Base-by-base conservation (phyloP, 2,329 filamentous ascomycete genomes). In the Fusarium tanahbumbuense region DNA sequence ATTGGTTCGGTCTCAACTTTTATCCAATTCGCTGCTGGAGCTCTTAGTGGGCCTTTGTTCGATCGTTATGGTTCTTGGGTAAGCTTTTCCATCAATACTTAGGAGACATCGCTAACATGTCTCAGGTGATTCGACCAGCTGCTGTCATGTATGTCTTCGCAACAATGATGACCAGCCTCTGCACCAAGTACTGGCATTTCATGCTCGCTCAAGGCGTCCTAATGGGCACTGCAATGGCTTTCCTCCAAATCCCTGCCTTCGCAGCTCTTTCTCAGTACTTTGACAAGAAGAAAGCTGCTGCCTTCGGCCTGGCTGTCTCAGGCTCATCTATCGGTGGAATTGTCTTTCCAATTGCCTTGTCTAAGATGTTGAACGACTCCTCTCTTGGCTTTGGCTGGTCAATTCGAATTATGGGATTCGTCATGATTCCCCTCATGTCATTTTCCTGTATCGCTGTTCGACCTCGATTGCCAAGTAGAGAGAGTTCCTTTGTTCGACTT, bases 241-340 rank as follows among this genome's bases (percentile, higher is more conserved):
- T 86, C 6, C 71, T 85, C 8, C 77, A 80, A 18, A 77, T 84
- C 1, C 84, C 86, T 0, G 80, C 83, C 0, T 76, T 87, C 30
- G 81, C 83, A 1, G 79, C 82, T 0, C 77, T 85, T 0, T 79
- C 81, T 4, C 83, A 84, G 23, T 84, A 81, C 66, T 88, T 88
- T 65, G 78, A 81, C 37, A 82, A 81, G 60, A 83, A 82, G 41
- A 78, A 83, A n/a, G 83, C 78, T 0, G 77, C 80, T 0, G 85
- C 86, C 0, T 69, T 86, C 34, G 86, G 85, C 5, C 34, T 87
- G 3, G 80, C 78, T 1, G 76, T 84, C 1, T 75, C 83, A 0
- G 86, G 85, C 0, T 84, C 83, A 0, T 84, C 83, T 3, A 72
- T 87, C 6, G 87, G 87, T 5, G 87, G 85, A 11, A 77, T 89